These are phyloP conservation scores for Pinus tabuliformis DNA, from an alignment of 75 land plant species.

Conservation along the genomic window DNA sequence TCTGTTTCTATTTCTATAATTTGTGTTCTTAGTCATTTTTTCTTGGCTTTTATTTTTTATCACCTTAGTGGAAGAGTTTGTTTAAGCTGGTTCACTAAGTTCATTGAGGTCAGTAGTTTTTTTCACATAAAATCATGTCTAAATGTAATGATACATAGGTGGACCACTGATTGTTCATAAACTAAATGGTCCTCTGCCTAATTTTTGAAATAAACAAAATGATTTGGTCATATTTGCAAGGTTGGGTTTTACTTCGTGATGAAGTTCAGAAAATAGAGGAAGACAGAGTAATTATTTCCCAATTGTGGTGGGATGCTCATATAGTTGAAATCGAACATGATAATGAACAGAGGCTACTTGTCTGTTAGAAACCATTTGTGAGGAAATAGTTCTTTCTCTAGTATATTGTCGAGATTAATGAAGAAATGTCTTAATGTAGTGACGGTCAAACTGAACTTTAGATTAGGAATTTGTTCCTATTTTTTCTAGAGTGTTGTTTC, in stretches of 20 bases:
- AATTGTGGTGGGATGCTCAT: constrained; percentile 70
- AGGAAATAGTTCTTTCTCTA: constrained; percentile 21
- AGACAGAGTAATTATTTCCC: constrained; percentile 45
- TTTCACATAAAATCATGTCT: not conserved
- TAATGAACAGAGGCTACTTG: constrained; percentile 59
- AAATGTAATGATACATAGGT: too few relatives aligned
- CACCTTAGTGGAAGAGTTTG: constrained; percentile 4
- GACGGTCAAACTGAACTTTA: too few relatives aligned
- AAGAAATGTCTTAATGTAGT: too few relatives aligned
- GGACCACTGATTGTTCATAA: not conserved
- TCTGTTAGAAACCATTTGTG: constrained; percentile 70
- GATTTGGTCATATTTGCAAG: constrained; percentile 27
- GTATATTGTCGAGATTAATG: not conserved
- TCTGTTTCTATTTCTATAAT: constrained; percentile 11
- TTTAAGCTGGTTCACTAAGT: not conserved
- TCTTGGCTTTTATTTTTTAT: not conserved
- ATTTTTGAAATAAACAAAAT: not conserved
- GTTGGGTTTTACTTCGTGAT: constrained; percentile 56
- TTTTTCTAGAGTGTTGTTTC: too few relatives aligned
- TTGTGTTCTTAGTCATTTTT: not conserved
- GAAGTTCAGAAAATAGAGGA: constrained; percentile 44
- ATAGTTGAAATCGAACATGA: constrained; percentile 60
- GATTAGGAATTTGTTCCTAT: too few relatives aligned
- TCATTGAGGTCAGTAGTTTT: not conserved
- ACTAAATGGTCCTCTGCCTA: not conserved